phyloP scores from a whole-genome alignment of 108 stramenopile genomes.

The Aurantiochytrium sp. region DNA sequence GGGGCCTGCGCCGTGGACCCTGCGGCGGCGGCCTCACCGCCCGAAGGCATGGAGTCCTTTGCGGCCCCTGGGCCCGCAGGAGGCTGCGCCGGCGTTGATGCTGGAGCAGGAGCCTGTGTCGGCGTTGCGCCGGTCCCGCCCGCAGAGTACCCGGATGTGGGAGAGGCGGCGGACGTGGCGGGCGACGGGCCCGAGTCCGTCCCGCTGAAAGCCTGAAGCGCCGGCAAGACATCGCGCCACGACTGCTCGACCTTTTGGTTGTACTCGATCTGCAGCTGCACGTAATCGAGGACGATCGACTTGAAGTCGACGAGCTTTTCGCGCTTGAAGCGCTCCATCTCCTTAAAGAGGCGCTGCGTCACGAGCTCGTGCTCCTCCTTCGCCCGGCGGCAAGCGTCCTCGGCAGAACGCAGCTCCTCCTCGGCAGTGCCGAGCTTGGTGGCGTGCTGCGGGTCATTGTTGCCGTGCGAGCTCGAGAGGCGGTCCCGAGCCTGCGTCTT shows the following conservation, averaged over 20 bases:
- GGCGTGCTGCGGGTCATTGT: too few species aligned
- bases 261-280: conserved; percentile 83
- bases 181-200: neutral
- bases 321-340: conserved; percentile 91
- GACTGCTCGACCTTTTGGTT: conserved; percentile 84
- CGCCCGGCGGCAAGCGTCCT: conserved; percentile 67
- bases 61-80: too few species aligned
- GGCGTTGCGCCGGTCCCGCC: neutral
- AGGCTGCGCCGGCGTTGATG: too few species aligned
- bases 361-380: conserved; percentile 77
- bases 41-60: too few species aligned
- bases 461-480: neutral
- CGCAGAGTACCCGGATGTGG: too few species aligned
- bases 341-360: conserved; percentile 78
- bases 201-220: neutral
- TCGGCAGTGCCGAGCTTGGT: conserved; percentile 60
- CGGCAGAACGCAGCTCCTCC: conserved; percentile 70
- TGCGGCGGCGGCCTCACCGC: too few species aligned
- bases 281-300: conserved; percentile 80
- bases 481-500: neutral
- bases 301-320: conserved; percentile 93
- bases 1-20: too few species aligned
- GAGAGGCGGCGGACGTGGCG: neutral
- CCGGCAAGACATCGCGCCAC: conserved; percentile 54
- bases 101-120: too few species aligned